Base-by-base conservation (phyloP, 768 basidiomycete species). In the Arthromyces matolae region DNA sequence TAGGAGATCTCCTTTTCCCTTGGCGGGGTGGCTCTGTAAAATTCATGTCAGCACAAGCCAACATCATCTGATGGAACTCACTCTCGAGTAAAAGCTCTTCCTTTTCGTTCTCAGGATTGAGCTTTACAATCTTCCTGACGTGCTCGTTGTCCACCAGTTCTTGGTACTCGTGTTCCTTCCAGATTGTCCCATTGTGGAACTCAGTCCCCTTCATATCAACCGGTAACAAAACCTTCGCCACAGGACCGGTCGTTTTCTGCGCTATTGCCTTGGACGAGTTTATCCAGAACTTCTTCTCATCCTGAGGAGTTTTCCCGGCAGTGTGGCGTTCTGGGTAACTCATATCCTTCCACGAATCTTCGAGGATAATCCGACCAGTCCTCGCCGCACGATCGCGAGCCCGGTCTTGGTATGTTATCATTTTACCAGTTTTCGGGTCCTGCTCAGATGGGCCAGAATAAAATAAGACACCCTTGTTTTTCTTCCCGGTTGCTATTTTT, bases 111-210 rank as follows among this genome's bases (percentile, higher is more conserved):
- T 48, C 38, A 2, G 54, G 54, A 29, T 52, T 37, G 3, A 52
- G 16, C 38, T 38, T 39, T 5, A 52, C 20, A 8, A 55, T 27
- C 27, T 39, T 38, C 8, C 38, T 47, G 12, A 55, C 51, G 9
- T 22, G 18, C 14, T 12, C 3, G 20, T 55, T 55, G 38, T 44
- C 27, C 33, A 32, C 5, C 18, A 55, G 41, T 6, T 25, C 22
- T 9, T 39, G 42, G 50, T 51, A 55, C 43, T 55, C 54, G 4
- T 46, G 16, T 16, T 44, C 38, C 8, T 19, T 44, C 54, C 54
- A 55, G 14, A 52, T 19, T 8, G 54, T 29, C 3, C 44, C 44
- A 7, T 20, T 10, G 31, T 24, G 43, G 31, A 47, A 52, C 10
- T 45, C 20, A 12, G 33, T 48, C 1, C 43, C 45, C 1, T 37